Evolutionary conservation across 371 early-diverging fungal species (phyloP).

Genomic region (Nematocida minor): DNA sequence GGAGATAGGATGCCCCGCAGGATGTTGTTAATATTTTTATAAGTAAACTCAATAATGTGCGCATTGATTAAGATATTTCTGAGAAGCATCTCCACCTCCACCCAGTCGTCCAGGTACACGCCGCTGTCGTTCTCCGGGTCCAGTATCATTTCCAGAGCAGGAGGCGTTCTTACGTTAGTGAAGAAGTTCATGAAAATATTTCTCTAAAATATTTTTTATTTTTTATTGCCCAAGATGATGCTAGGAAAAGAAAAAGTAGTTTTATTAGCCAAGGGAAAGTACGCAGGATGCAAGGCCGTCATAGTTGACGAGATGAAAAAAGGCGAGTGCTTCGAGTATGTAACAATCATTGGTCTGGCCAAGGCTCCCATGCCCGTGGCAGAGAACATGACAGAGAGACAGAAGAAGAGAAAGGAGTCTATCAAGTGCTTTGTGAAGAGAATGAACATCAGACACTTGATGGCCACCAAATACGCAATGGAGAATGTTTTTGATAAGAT

Average conservation of each 20-base stretch:
- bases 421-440: constrained; percentile 60
- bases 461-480: constrained; percentile 61
- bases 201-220: constrained; percentile 24
- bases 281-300: constrained; percentile 62
- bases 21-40: background rate
- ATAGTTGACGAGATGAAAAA: constrained; percentile 54
- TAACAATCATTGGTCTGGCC: constrained; percentile 57
- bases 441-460: constrained; percentile 58
- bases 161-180: constrained; percentile 35
- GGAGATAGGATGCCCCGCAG: constrained; percentile 20
- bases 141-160: background rate
- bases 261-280: constrained; percentile 56
- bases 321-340: background rate
- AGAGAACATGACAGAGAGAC: constrained; percentile 57
- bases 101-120: constrained; percentile 1
- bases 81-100: background rate
- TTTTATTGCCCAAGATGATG: constrained; percentile 12
- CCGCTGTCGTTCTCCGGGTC: constrained; percentile 27
- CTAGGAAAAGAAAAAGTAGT: constrained; percentile 43
- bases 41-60: background rate
- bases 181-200: background rate
- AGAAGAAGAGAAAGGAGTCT: constrained; percentile 54
- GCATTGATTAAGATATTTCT: background rate
- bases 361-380: constrained; percentile 54
- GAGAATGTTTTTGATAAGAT: constrained; percentile 54